Conservation (phyloP, 2,329 filamentous ascomycete genomes). For the Neofusicoccum ribis region DNA sequence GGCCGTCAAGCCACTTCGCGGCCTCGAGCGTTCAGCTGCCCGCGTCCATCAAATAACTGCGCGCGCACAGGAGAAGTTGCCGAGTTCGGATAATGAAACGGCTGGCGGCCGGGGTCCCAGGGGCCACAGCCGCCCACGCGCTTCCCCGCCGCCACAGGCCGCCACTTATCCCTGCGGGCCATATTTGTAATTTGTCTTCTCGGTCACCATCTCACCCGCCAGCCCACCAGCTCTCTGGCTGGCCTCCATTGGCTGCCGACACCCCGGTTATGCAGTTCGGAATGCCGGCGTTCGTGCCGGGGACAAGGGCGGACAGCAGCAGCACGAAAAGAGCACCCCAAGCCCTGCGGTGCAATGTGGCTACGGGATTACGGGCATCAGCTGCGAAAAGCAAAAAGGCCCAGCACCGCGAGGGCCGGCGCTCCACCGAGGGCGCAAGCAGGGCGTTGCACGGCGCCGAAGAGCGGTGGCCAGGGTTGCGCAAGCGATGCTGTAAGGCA, state of each 20-base stretch:
- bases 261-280: not conserved
- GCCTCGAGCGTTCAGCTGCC: not conserved
- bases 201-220: not conserved
- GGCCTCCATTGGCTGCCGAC: not conserved
- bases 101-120: not conserved
- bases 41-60: not conserved
- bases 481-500: not conserved
- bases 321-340: not conserved
- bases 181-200: not conserved
- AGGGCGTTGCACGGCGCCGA: no score
- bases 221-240: no score
- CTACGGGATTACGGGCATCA: not conserved
- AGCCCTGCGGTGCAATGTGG: not conserved
- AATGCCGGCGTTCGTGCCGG: not conserved
- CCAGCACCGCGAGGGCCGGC: no score
- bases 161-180: not conserved
- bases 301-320: not conserved
- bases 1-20: not conserved
- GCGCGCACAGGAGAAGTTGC: not conserved
- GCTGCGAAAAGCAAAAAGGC: not conserved
- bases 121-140: not conserved
- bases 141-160: not conserved
- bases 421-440: no score
- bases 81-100: not conserved
- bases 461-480: no score